Evolutionary conservation across 768 basidiomycete genomes (phyloP).

Genomic region (Clitopilus hobsonii): DNA sequence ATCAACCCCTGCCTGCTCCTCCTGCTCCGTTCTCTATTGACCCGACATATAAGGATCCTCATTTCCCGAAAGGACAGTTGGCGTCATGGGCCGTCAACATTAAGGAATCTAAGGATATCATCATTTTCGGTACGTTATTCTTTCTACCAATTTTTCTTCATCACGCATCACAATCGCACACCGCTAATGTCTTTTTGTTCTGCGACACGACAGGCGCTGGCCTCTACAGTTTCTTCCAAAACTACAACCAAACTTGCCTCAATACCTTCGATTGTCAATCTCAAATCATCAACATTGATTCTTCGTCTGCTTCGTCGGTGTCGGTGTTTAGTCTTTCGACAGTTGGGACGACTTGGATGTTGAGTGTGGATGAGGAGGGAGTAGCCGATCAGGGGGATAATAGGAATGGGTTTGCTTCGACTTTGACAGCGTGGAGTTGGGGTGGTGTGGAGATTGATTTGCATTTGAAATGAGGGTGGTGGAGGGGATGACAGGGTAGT

Average conservation of each 20-base stretch:
- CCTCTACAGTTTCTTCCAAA: slow-evolving; percentile 67
- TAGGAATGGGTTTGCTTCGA: slow-evolving; percentile 54
- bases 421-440: slow-evolving; percentile 41
- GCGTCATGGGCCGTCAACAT: slow-evolving; percentile 47
- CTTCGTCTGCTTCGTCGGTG: slow-evolving; percentile 39
- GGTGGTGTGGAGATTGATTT: not conserved
- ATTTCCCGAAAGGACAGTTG: slow-evolving; percentile 29
- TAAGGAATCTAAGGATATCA: slow-evolving; percentile 41
- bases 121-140: slow-evolving; percentile 59
- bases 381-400: slow-evolving; percentile 47
- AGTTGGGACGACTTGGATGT: slow-evolving; percentile 45
- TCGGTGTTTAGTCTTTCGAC: slow-evolving; percentile 58
- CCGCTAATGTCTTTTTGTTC: too few relatives aligned
- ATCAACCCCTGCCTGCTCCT: slow-evolving; percentile 52
- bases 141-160: too few relatives aligned
- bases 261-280: slow-evolving; percentile 44
- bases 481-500: too few relatives aligned
- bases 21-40: slow-evolving; percentile 52
- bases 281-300: slow-evolving; percentile 52
- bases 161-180: too few relatives aligned
- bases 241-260: slow-evolving; percentile 49
- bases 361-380: slow-evolving; percentile 43
- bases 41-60: slow-evolving; percentile 49
- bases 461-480: not conserved
- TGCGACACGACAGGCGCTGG: slow-evolving; percentile 57